phyloP scores from a whole-genome alignment of 1,139 yeast species.

The Geotrichum restrictum region DNA sequence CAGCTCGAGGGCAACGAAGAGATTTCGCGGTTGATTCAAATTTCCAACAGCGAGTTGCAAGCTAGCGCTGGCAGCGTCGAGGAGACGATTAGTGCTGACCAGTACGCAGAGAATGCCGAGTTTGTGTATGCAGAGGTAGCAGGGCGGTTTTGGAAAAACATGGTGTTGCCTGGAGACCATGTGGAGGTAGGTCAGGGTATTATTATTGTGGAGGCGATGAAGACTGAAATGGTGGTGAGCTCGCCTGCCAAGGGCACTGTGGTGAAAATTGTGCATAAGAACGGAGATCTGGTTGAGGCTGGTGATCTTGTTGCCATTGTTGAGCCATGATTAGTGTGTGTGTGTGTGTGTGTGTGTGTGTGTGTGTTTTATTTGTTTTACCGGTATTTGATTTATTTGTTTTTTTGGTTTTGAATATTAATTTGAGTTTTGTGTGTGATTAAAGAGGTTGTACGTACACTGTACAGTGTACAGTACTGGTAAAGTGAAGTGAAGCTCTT shows the following conservation, averaged over 20 bases:
- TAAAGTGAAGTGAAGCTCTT: no score
- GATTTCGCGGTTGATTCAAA: conserved; percentile 75
- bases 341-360: no score
- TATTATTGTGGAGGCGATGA: conserved; percentile 94
- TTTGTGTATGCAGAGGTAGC: conserved; percentile 89
- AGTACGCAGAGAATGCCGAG: conserved; percentile 69
- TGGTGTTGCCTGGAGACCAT: conserved; percentile 73
- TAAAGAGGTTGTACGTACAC: no score
- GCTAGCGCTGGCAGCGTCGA: conserved; percentile 43
- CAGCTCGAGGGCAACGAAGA: conserved; percentile 84
- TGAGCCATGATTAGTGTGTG: conserved; percentile 32
- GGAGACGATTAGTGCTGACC: conserved; percentile 31
- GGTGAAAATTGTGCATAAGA: conserved; percentile 65
- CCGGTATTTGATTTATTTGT: not conserved
- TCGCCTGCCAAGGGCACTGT: conserved; percentile 76
- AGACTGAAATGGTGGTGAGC: conserved; percentile 88
- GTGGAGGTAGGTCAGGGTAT: conserved; percentile 75
- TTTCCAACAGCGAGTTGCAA: conserved; percentile 73
- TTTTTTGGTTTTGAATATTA: not conserved
- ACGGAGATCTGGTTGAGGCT: conserved; percentile 92
- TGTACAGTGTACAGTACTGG: no score
- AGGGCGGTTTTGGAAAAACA: conserved; percentile 94
- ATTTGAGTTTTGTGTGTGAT: no score
- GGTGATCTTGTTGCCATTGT: conserved; percentile 88
- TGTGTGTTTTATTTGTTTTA: no score